Evolutionary conservation across 257 asterid genomes (phyloP).

Genomic region (Rhazya stricta): DNA sequence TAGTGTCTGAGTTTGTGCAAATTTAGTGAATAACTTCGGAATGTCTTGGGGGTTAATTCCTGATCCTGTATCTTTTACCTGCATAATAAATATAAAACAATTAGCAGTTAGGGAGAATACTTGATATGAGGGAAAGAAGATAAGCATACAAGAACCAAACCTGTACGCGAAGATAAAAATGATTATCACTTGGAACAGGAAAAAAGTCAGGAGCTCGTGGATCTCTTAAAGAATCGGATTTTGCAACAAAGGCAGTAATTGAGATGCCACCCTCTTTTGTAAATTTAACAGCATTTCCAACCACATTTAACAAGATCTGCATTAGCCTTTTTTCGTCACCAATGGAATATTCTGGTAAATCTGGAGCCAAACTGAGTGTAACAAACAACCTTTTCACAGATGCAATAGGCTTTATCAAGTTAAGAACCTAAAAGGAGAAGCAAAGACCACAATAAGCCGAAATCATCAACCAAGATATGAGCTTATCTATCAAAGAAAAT

Average conservation of each 20-base stretch:
- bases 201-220: slow-evolving; percentile 74
- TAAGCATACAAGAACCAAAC: slow-evolving; percentile 31
- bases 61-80: slow-evolving; percentile 94
- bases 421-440: slow-evolving; percentile 50
- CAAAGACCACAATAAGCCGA: slow-evolving; percentile 22
- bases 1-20: slow-evolving; percentile 71
- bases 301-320: slow-evolving; percentile 80
- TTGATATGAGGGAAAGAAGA: slow-evolving; percentile 1
- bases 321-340: slow-evolving; percentile 93
- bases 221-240: slow-evolving; percentile 69
- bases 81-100: slow-evolving; percentile 10
- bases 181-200: slow-evolving; percentile 64
- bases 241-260: slow-evolving; percentile 69
- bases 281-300: slow-evolving; percentile 96
- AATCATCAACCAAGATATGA: slow-evolving; percentile 15
- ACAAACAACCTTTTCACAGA: slow-evolving; percentile 69
- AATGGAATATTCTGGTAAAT: slow-evolving; percentile 65
- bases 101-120: not conserved
- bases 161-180: slow-evolving; percentile 88
- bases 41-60: slow-evolving; percentile 88
- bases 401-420: slow-evolving; percentile 84
- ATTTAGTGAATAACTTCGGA: slow-evolving; percentile 80
- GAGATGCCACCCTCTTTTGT: slow-evolving; percentile 84
- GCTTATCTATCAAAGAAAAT: not conserved
- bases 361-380: slow-evolving; percentile 64